Conservation (phyloP, 2,329 filamentous ascomycete genomes). For the Fusarium poae region DNA sequence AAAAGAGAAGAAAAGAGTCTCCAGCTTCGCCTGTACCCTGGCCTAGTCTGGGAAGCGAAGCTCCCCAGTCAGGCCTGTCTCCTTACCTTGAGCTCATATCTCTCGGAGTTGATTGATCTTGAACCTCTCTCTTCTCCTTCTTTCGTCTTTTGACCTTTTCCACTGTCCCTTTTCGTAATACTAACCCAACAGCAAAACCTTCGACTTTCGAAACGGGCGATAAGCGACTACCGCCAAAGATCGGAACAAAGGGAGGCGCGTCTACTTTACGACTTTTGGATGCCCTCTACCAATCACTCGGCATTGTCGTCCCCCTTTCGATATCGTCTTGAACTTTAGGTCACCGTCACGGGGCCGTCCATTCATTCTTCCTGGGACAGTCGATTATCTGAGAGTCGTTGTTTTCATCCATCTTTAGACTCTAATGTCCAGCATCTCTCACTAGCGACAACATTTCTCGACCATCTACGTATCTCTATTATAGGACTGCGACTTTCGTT, state of each 20-base stretch:
- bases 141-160: conserved; percentile 15
- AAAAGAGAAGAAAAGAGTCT: conserved; percentile 21
- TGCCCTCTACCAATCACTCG: conserved; percentile 40
- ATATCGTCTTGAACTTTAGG: conserved; percentile 33
- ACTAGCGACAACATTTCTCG: conserved; percentile 11
- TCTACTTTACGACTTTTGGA: conserved; percentile 34
- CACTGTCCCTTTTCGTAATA: conserved; percentile 32
- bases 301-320: conserved; percentile 36
- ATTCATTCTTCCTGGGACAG: conserved; percentile 37
- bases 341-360: conserved; percentile 37
- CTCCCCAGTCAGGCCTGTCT: conserved; percentile 30
- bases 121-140: conserved; percentile 16
- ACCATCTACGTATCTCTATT: conserved; percentile 18
- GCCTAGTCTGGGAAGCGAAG: conserved; percentile 17
- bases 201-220: conserved; percentile 32
- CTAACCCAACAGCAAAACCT: conserved; percentile 34
- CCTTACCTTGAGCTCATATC: conserved; percentile 19
- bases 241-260: conserved; percentile 36
- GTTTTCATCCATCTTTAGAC: conserved; percentile 18
- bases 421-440: conserved; percentile 7
- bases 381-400: conserved; percentile 13
- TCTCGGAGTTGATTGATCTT: conserved; percentile 14
- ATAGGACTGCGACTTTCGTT: conserved; percentile 33
- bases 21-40: conserved; percentile 37
- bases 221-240: conserved; percentile 32